Conservation (phyloP, 352 stramenopile genomes). For the Elongisporangium undulatum region DNA sequence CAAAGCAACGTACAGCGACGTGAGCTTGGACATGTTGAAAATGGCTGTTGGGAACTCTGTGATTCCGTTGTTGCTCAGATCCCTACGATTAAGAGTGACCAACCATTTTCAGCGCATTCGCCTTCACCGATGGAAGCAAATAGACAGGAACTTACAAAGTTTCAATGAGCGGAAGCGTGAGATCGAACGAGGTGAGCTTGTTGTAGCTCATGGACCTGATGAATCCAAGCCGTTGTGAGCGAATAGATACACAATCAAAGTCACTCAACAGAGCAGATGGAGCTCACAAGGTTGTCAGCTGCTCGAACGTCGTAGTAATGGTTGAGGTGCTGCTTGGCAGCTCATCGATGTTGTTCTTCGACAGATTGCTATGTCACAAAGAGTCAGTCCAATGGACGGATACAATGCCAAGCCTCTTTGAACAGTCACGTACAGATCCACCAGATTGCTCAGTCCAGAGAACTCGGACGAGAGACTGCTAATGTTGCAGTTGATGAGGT, state of each 20-base stretch:
- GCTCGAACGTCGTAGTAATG: constrained; percentile 30
- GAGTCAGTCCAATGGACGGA: not conserved
- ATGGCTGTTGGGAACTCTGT: constrained; percentile 45
- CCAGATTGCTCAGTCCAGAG: constrained; percentile 41
- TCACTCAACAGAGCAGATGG: not conserved
- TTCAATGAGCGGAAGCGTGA: constrained; percentile 29
- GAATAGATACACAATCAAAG: not conserved
- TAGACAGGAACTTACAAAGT: constrained; percentile 23
- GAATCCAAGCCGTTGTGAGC: constrained; percentile 3
- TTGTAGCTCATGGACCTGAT: constrained; percentile 44
- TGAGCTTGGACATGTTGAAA: constrained; percentile 73
- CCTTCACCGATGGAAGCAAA: not conserved
- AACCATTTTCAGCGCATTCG: too few species aligned
- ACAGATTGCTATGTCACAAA: constrained; percentile 31
- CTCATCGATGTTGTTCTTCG: constrained; percentile 52
- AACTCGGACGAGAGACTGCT: constrained; percentile 42
- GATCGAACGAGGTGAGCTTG: constrained; percentile 34
- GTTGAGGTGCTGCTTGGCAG: constrained; percentile 24
- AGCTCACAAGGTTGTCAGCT: constrained; percentile 38
- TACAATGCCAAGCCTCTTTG: not conserved
- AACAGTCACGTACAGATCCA: constrained; percentile 33
- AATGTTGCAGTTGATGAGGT: constrained; percentile 70
- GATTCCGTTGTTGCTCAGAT: constrained; percentile 49
- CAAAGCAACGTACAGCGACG: constrained; percentile 34
- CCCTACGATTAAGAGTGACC: too few species aligned